These are phyloP conservation scores for Ammopiptanthus mongolicus DNA, from an alignment of 306 rosid species.

Conservation along the genomic window DNA sequence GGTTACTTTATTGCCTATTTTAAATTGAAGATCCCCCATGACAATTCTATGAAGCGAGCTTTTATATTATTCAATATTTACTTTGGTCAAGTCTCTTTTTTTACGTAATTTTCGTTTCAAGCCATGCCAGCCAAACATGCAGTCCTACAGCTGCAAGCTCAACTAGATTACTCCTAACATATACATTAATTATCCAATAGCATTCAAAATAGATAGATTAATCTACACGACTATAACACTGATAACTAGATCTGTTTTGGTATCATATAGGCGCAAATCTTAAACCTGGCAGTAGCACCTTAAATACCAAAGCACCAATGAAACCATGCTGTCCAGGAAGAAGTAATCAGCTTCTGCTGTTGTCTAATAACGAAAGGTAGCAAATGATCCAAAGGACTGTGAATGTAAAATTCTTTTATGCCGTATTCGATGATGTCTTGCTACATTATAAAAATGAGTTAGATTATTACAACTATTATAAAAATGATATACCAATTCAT, in stretches of 20 bases:
- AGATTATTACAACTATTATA: not conserved
- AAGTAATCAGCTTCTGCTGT: too few relatives aligned
- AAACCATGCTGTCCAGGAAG: too few relatives aligned
- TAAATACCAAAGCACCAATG: too few relatives aligned
- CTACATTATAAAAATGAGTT: not conserved
- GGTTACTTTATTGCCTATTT: not conserved
- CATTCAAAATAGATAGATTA: not conserved
- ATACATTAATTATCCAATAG: not conserved
- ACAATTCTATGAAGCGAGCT: constrained; percentile 15
- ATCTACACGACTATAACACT: not conserved
- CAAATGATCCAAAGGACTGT: too few relatives aligned
- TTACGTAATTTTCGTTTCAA: too few relatives aligned
- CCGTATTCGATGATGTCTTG: too few relatives aligned
- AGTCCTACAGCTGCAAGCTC: not conserved
- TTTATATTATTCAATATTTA: not conserved
- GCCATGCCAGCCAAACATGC: too few relatives aligned
- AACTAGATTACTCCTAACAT: constrained; percentile 27
- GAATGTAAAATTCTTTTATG: too few relatives aligned
- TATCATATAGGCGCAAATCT: not conserved
- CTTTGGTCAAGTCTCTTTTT: not conserved
- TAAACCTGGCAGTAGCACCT: too few relatives aligned
- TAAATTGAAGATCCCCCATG: constrained; percentile 12
- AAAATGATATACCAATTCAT: too few relatives aligned
- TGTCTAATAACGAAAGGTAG: too few relatives aligned
- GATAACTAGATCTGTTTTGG: not conserved